phyloP scores from a whole-genome alignment of 2,329 filamentous ascomycete genomes.

The Sporothrix curviconia region DNA sequence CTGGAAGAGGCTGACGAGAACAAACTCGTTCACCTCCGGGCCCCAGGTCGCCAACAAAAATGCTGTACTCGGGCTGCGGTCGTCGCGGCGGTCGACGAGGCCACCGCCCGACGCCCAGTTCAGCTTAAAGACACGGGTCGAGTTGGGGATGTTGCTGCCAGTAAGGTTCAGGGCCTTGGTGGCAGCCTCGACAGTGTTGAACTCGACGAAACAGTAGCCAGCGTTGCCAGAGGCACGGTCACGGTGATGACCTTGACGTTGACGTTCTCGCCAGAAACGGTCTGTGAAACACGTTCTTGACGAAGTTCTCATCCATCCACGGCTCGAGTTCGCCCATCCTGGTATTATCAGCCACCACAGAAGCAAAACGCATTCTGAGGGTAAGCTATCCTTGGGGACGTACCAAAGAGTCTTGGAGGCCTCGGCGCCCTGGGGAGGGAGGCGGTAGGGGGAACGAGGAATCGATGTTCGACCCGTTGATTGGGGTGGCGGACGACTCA shows the following conservation, averaged over 20 bases:
- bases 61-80: constrained; percentile 91
- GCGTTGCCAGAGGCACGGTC: constrained; percentile 99
- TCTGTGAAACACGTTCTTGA: constrained; percentile 85
- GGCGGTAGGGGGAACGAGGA: constrained; percentile 19
- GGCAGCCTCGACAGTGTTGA: constrained; percentile 72
- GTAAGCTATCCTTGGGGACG: too few relatives aligned
- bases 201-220: constrained; percentile 98
- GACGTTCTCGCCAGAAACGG: constrained; percentile 85
- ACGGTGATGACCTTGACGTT: constrained; percentile 99
- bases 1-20: constrained; percentile 94
- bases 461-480: constrained; percentile 27
- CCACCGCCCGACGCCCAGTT: constrained; percentile 99
- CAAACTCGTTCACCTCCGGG: constrained; percentile 97
- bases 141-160: constrained; percentile 86
- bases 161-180: constrained; percentile 88
- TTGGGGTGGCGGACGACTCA: constrained; percentile 21
- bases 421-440: constrained; percentile 31
- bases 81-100: constrained; percentile 88
- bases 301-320: constrained; percentile 99
- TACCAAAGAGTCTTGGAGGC: constrained; percentile 54
- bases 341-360: not conserved
- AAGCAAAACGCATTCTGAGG: too few relatives aligned
- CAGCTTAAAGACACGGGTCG: constrained; percentile 90
- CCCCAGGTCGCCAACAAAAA: constrained; percentile 97
- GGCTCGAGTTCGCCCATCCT: constrained; percentile 99